These are phyloP conservation scores for Fusarium brachygibbosum DNA, from an alignment of 2,329 filamentous ascomycete species.

Conservation along the genomic window DNA sequence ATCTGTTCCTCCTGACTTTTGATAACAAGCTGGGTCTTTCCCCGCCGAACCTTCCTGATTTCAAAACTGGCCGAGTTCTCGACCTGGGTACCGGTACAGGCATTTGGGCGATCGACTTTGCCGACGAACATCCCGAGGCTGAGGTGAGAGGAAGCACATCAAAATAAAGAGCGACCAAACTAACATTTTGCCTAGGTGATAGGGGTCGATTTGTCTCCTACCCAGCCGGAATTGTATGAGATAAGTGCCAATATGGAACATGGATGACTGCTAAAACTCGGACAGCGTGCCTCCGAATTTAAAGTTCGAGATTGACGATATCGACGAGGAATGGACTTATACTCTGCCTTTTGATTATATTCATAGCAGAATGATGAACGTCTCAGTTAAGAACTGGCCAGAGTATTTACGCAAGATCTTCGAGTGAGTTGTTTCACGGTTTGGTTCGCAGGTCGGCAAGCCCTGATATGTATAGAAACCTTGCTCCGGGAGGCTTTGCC, in stretches of 20 bases:
- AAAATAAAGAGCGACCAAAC: not conserved
- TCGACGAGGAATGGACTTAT: slow-evolving; percentile 11
- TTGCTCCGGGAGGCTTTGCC: not conserved
- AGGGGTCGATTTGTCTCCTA: slow-evolving; percentile 10
- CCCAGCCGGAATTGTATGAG: slow-evolving; percentile 7
- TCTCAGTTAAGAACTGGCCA: not conserved
- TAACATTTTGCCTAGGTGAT: not conserved
- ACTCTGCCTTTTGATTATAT: slow-evolving; percentile 2
- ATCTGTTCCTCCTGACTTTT: slow-evolving; percentile 17
- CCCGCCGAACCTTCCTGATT: slow-evolving; percentile 1
- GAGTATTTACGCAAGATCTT: not conserved
- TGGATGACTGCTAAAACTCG: not conserved
- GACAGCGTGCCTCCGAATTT: not conserved
- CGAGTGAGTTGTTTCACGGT: not conserved
- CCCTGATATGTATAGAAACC: slow-evolving; percentile 1
- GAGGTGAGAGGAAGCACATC: not conserved
- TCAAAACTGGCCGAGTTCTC: not conserved
- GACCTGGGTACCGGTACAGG: not conserved
- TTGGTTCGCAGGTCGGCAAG: too few relatives aligned
- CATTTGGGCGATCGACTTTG: slow-evolving; percentile 3
- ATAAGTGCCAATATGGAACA: not conserved
- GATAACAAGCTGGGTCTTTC: slow-evolving; percentile 18
- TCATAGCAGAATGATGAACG: slow-evolving; percentile 10
- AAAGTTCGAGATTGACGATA: slow-evolving; percentile 13
- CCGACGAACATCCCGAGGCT: slow-evolving; percentile 1